phyloP scores from a whole-genome alignment of 805 yeast genomes.

The Kazachstania kunashirensis region DNA sequence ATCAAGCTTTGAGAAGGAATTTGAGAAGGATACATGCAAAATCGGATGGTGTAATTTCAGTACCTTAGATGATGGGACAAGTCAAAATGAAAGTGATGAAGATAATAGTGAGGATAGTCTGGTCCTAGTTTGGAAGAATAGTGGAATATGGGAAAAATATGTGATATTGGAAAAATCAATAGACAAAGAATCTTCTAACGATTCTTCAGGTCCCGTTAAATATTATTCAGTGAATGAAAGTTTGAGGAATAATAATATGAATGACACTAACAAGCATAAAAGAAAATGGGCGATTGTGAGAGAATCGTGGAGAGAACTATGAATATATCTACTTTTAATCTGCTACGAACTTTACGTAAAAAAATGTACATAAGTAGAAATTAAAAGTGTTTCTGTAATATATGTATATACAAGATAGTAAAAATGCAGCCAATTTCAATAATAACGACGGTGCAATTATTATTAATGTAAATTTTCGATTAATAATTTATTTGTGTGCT shows the following conservation, averaged over 20 bases:
- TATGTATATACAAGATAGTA: too few species aligned
- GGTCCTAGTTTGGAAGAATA: conserved; percentile 62
- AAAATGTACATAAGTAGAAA: conserved; percentile 2
- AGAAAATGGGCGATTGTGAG: conserved; percentile 49
- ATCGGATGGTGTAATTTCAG: conserved; percentile 22
- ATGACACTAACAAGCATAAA: conserved; percentile 11
- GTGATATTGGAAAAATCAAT: conserved; percentile 46
- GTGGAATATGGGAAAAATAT: conserved; percentile 82
- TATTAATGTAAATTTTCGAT: conserved; percentile 13
- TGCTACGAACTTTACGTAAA: conserved; percentile 24
- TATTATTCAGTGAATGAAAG: conserved; percentile 16
- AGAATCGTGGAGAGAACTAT: conserved; percentile 55
- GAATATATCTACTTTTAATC: too few species aligned
- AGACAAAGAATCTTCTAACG: conserved; percentile 8
- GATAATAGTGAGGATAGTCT: conserved; percentile 52
- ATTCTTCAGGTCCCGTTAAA: not conserved
- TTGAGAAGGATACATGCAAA: conserved; percentile 23
- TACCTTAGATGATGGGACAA: not conserved
- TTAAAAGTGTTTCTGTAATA: too few species aligned
- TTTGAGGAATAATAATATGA: conserved; percentile 8
- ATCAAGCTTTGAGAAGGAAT: conserved; percentile 4
- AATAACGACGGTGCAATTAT: not conserved
- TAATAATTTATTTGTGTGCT: conserved; percentile 11
- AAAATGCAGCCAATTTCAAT: too few species aligned
- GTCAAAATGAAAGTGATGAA: conserved; percentile 3